These are phyloP conservation scores for Mangifera indica DNA, from an alignment of 345 rosid species.

Conservation along the genomic window DNA sequence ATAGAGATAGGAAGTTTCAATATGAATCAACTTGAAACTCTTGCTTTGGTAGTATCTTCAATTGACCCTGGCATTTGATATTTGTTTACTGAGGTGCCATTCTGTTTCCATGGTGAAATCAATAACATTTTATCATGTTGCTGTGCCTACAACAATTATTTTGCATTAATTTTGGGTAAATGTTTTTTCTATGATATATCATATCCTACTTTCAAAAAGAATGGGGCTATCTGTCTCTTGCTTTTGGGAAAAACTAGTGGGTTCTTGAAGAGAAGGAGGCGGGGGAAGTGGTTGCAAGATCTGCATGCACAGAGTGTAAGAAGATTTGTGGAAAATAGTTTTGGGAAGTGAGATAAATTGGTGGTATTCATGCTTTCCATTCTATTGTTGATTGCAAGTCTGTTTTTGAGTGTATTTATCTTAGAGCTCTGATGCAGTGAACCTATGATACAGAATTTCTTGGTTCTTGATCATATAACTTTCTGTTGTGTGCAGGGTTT, in stretches of 20 bases:
- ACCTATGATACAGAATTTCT: slow-evolving; percentile 12
- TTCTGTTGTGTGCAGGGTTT: slow-evolving; percentile 48
- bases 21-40: not conserved
- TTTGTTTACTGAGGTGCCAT: not conserved
- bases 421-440: slow-evolving; percentile 7
- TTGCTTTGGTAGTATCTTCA: not conserved
- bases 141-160: not conserved
- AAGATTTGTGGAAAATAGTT: not conserved
- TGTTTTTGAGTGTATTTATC: not conserved
- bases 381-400: not conserved
- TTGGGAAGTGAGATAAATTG: slow-evolving; percentile 1
- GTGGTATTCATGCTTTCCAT: slow-evolving; percentile 1
- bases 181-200: not conserved
- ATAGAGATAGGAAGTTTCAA: not conserved
- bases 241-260: not conserved
- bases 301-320: not conserved
- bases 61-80: not conserved
- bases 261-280: not conserved
- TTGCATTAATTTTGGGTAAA: not conserved
- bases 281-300: not conserved
- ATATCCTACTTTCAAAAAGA: not conserved
- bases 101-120: not conserved
- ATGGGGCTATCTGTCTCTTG: not conserved
- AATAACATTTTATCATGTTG: not conserved
- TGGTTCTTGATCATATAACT: slow-evolving; percentile 9